Conservation (phyloP, 2,329 filamentous ascomycete genomes). For the Cercospora sp. region DNA sequence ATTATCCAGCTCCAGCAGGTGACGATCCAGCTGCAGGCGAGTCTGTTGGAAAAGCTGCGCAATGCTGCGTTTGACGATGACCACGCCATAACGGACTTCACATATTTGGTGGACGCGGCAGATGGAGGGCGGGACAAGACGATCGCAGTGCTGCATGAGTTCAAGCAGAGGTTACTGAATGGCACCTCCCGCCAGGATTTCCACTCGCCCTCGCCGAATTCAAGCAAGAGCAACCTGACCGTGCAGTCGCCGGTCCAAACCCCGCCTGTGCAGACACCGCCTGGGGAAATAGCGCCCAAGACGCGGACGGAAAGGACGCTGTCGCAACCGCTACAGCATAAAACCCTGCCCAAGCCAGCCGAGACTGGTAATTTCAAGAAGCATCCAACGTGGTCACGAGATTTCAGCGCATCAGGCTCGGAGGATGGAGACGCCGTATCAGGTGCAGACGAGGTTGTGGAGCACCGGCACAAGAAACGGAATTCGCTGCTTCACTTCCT, state of each 20-base stretch:
- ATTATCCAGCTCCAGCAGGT: constrained; percentile 38
- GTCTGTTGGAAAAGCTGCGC: constrained; percentile 35
- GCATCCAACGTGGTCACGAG: constrained; percentile 28
- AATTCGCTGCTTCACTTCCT: constrained; percentile 35
- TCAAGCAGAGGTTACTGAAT: constrained; percentile 34
- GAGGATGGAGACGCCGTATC: constrained; percentile 31
- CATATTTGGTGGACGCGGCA: constrained; percentile 35
- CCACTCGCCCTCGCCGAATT: constrained; percentile 17
- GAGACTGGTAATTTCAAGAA: constrained; percentile 1
- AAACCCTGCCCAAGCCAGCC: constrained; percentile 5
- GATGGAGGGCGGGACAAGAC: constrained; percentile 36
- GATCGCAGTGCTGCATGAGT: constrained; percentile 34
- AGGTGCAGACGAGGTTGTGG: constrained; percentile 30
- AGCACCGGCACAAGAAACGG: constrained; percentile 26
- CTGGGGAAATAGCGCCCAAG: constrained; percentile 10
- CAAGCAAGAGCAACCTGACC: constrained; percentile 21
- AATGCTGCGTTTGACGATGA: constrained; percentile 36
- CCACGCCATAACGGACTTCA: constrained; percentile 32
- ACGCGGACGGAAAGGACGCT: constrained; percentile 7
- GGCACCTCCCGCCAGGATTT: constrained; percentile 5
- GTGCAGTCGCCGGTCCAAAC: constrained; percentile 10
- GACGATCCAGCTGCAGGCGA: constrained; percentile 35
- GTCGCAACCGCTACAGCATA: constrained; percentile 3
- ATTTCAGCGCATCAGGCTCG: constrained; percentile 25
- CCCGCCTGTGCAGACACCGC: neutral